Percentiles rank a stretch among this genome's conserved stretches.
These are phyloP conservation scores for Yamadazyma songkhlaensis DNA, from an alignment of 1,139 yeast species.

Conservation along the genomic window DNA sequence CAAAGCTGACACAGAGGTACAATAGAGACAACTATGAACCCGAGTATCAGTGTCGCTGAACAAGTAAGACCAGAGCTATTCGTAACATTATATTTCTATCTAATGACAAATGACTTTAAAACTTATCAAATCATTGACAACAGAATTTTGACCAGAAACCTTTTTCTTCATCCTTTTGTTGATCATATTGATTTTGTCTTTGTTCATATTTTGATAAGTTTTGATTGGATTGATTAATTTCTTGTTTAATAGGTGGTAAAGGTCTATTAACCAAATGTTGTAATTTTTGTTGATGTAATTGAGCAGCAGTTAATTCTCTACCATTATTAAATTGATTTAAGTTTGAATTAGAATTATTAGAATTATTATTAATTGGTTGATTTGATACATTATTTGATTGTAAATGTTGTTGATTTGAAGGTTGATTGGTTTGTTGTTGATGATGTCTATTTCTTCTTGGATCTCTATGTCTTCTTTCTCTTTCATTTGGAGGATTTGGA, in stretches of 20 bases:
- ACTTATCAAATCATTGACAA: constrained; percentile 28
- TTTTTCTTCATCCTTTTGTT: constrained; percentile 35
- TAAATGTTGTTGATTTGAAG: constrained; percentile 4
- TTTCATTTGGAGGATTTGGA: constrained; percentile 52
- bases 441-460: constrained; percentile 41
- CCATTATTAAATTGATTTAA: constrained; percentile 4
- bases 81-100: constrained; percentile 5
- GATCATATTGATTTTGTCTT: constrained; percentile 37
- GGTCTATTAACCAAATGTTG: constrained; percentile 52
- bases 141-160: constrained; percentile 48
- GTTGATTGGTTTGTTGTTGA: constrained; percentile 18
- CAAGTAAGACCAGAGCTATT: too few relatives aligned
- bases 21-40: too few relatives aligned
- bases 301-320: constrained; percentile 21
- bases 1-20: too few relatives aligned
- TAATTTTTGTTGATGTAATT: constrained; percentile 49
- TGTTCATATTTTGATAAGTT: constrained; percentile 18
- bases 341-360: background rate
- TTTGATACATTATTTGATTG: background rate
- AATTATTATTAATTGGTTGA: background rate
- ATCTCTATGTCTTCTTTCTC: constrained; percentile 51
- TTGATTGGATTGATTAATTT: constrained; percentile 21
- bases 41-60: too few relatives aligned
- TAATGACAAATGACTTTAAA: constrained; percentile 1
- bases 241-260: constrained; percentile 50